Evolutionary conservation across 345 rosid genomes (phyloP), one percentile per base, ranked within the genome.

Genomic region (Cardamine occulta): DNA sequence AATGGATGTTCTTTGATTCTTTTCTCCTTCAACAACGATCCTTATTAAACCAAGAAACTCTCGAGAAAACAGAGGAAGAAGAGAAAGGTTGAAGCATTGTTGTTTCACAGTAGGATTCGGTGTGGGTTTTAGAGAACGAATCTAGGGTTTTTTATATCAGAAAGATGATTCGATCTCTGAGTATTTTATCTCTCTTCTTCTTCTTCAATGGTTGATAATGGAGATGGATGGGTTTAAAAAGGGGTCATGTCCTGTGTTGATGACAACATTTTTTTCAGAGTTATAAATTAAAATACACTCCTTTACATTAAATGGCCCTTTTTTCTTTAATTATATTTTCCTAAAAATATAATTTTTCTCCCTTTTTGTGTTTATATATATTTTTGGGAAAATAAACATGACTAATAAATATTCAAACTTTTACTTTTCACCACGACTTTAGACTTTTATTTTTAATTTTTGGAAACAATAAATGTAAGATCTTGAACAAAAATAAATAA

Each of bases 41-140:
- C 31, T 15, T 66, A 72, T 15, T 66, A 72, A 44, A 24, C 69
- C 24, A 59, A 72, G 73, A 71, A 37, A 58, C 5, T 59, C 44
- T 62, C 59, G 45, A 69, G 76, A 47, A 77, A 71, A 56, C 67
- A 56, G 63, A 71, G 47, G 74, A 69, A 8, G 76, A 77, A 40
- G 28, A 72, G 49, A 40, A 44, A 52, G 73, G 53, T 58, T 66
- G 77, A 15, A 79, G 78, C 81, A 79, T 79, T 79, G 81, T 73
- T 4, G 21, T 15, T 1, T 56, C 12, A 5, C 34, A 42, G 55
- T 28, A 45, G 7, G 66, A 70, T 53, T 63, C 18, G 76, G 49
- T 64, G 73, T 49, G 48, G 73, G 55, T 55, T 69, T 71, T 13
- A 19, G 76, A 78, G 63, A 60, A 78, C 8, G 62, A 71, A 56